Conservation (phyloP, 805 yeast species). For the Hemisphaericaspora nanyangensis region DNA sequence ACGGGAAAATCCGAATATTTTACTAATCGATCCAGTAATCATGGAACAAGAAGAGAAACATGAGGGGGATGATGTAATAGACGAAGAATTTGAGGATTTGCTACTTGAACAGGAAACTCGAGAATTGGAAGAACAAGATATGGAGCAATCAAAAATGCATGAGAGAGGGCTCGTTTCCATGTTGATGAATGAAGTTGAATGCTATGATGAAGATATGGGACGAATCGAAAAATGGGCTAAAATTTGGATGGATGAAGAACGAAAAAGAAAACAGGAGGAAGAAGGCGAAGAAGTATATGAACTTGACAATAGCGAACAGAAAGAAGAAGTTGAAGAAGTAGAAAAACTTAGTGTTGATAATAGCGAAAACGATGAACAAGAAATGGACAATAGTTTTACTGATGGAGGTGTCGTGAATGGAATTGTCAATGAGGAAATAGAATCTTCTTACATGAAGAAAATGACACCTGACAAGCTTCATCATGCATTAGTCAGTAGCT, state of each 20-base stretch:
- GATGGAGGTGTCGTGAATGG: slow-evolving; percentile 4
- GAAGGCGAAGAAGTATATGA: slow-evolving; percentile 11
- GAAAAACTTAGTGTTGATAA: too few species aligned
- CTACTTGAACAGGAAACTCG: slow-evolving; percentile 3
- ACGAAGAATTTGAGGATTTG: slow-evolving; percentile 1
- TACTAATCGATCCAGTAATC: background rate
- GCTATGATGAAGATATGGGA: background rate
- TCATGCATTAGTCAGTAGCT: background rate
- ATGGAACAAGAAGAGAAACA: background rate
- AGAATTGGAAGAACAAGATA: slow-evolving; percentile 5
- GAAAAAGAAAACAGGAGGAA: slow-evolving; percentile 12
- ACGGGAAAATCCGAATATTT: background rate
- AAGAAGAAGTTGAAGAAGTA: slow-evolving; percentile 2
- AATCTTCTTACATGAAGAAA: background rate
- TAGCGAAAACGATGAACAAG: slow-evolving; percentile 4
- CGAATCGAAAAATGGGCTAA: slow-evolving; percentile 5
- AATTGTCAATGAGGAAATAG: background rate
- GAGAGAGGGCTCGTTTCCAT: slow-evolving; percentile 9
- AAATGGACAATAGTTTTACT: too few species aligned
- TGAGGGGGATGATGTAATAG: background rate
- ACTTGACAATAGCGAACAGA: slow-evolving; percentile 8
- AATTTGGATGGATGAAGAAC: slow-evolving; percentile 4
- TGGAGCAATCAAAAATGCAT: slow-evolving; percentile 5
- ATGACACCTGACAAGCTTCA: background rate
- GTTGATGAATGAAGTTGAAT: slow-evolving; percentile 3